Conservation (phyloP, 176 grass and related monocot genomes). For the Eragrostis curvula region DNA sequence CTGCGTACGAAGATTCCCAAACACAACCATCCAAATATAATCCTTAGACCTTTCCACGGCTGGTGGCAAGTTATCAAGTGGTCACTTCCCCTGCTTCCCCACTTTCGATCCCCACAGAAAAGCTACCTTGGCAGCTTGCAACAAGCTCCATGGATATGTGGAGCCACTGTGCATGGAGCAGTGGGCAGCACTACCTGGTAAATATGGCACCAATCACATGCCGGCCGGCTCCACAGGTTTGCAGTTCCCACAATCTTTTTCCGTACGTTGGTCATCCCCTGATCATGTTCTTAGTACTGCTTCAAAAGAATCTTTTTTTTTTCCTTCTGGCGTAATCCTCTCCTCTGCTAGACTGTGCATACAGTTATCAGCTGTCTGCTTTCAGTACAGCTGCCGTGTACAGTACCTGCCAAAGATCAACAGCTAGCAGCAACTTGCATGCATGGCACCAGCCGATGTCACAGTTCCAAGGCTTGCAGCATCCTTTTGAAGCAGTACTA, state of each 20-base stretch:
- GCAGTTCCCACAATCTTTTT: not conserved
- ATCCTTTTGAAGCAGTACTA: not conserved
- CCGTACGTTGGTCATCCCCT: not conserved
- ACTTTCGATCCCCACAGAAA: not conserved
- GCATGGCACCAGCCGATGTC: not conserved
- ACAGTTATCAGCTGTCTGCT: not conserved
- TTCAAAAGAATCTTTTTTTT: too few relatives aligned
- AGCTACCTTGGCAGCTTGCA: too few relatives aligned
- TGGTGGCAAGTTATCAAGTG: not conserved
- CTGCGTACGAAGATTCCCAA: too few relatives aligned
- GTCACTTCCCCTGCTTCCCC: too few relatives aligned
- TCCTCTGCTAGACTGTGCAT: not conserved
- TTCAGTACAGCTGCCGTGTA: not conserved
- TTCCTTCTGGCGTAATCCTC: too few relatives aligned
- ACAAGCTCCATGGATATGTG: not conserved
- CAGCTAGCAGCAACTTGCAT: not conserved
- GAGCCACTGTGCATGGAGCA: not conserved
- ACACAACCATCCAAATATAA: not conserved
- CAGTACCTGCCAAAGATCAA: not conserved
- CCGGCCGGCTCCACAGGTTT: too few relatives aligned
- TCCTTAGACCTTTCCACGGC: not conserved
- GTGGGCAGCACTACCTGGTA: not conserved
- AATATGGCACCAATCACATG: not conserved
- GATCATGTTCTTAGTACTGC: not conserved
- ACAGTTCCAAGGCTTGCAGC: not conserved